Evolutionary conservation across 2,329 filamentous ascomycete species (phyloP), one percentile per base, ranked within the genome.

Genomic region (Phialocephala sp.): DNA sequence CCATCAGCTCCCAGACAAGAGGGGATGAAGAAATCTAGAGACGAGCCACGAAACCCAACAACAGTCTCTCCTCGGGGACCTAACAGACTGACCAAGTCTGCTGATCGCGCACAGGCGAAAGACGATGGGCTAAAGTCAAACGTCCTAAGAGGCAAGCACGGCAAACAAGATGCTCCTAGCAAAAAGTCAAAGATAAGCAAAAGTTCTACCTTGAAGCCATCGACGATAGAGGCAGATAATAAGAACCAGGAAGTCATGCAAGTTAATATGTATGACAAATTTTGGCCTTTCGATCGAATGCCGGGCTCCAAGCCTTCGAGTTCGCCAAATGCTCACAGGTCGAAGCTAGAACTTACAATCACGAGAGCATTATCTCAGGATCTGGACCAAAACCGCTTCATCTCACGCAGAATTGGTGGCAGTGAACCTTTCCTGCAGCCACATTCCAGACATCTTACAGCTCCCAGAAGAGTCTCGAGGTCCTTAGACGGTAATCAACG

Each of bases 351-450:
- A 5, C 62, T 68, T 4, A 64, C 32, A 32, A 18, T 66, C n/a
- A 55, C 58, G 9, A 58, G 62, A 61, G 39, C 59, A 35, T 57
- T 64, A n/a, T 60, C 61, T 50, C 12, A 14, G 6, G 41, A 39
- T 14, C 4, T 12, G 8, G 57, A 54, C 22, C 35, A 62, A 3
- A 24, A n/a, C 18, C 1, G 8, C 8, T 15, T n/a, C 18, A 60
- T 8, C n/a, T 58, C 45, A 14, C 66, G 66, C 11, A 65, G 67
- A 32, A 55, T 69, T 37, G 52, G 61, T 27, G 70, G 57, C 22
- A 72, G 69, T 63, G 70, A 71, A 24, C 68, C 69, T 8, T 65
- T 65, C 24, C 59, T 61, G 14, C 60, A 61, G 14, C 55, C 57
- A 20, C 45, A 35, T 24, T 22, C 14, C 2, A 47, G 32, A 22